phyloP scores from a whole-genome alignment of 78 protist species.

The Bigelowiella natans region DNA sequence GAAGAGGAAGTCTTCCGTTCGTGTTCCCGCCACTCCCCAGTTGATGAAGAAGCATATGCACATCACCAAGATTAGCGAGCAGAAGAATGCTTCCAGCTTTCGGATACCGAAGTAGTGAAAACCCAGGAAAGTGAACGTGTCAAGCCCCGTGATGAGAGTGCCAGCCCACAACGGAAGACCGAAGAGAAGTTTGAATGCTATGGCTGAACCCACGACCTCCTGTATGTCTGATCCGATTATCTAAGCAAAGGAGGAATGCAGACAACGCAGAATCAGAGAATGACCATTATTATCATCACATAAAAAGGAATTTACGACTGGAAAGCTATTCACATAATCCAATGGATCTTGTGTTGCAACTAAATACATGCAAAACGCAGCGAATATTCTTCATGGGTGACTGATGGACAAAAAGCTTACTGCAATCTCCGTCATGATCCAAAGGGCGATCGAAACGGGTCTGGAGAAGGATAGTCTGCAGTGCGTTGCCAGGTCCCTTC shows the following conservation, averaged over 20 bases:
- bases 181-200: slow-evolving; percentile 2
- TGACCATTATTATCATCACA: no score
- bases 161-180: slow-evolving; percentile 11
- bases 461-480: slow-evolving; percentile 11
- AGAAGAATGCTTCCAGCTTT: slow-evolving; percentile 7
- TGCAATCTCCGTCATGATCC: background rate
- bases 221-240: background rate
- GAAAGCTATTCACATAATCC: no score
- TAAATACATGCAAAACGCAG: no score
- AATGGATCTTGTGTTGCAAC: no score
- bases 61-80: background rate
- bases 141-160: slow-evolving; percentile 8
- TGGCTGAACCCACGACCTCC: slow-evolving; percentile 21
- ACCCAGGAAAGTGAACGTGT: slow-evolving; percentile 27
- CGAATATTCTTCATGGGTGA: no score
- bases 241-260: no score
- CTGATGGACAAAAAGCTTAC: no score
- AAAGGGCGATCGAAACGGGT: background rate
- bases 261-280: no score
- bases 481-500: slow-evolving; percentile 31
- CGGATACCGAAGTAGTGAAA: slow-evolving; percentile 17
- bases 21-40: background rate
- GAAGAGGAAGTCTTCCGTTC: background rate
- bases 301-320: no score
- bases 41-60: background rate